These are phyloP conservation scores for Nannochloropsis oceanica DNA, from an alignment of 108 stramenopile species.

Conservation along the genomic window DNA sequence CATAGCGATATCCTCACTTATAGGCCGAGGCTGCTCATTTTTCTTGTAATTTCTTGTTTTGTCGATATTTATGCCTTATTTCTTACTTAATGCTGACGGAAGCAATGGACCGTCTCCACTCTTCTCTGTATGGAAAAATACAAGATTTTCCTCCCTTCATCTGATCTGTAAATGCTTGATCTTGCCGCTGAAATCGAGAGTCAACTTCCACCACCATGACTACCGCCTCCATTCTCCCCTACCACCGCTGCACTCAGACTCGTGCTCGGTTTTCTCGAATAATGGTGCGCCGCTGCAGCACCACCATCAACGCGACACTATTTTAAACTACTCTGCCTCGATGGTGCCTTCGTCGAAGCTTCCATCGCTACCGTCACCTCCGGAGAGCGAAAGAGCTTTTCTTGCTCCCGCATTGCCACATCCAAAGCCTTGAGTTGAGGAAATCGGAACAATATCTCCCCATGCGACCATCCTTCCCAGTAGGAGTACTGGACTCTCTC, in stretches of 20 bases:
- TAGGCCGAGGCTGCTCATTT: no score
- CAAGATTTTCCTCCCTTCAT: no score
- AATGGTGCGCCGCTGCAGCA: neutral
- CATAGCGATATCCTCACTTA: no score
- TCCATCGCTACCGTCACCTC: neutral
- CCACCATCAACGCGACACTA: neutral
- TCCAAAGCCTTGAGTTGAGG: neutral
- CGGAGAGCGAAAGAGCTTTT: neutral
- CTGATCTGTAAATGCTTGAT: no score
- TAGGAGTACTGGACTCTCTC: neutral
- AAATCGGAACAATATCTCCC: neutral
- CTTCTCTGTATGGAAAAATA: no score
- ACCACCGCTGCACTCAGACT: neutral
- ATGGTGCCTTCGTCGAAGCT: neutral
- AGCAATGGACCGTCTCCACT: no score
- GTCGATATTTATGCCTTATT: no score
- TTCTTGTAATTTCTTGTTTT: no score
- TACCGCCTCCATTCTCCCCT: neutral
- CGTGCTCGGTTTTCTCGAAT: neutral
- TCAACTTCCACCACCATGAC: neutral
- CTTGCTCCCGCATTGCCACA: neutral
- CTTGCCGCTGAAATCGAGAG: no score
- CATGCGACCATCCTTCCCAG: neutral
- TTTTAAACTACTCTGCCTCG: neutral
- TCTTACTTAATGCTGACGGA: no score